Evolutionary conservation across 495 filamentous ascomycete genomes (phyloP).

Genomic region (Cudoniella acicularis): DNA sequence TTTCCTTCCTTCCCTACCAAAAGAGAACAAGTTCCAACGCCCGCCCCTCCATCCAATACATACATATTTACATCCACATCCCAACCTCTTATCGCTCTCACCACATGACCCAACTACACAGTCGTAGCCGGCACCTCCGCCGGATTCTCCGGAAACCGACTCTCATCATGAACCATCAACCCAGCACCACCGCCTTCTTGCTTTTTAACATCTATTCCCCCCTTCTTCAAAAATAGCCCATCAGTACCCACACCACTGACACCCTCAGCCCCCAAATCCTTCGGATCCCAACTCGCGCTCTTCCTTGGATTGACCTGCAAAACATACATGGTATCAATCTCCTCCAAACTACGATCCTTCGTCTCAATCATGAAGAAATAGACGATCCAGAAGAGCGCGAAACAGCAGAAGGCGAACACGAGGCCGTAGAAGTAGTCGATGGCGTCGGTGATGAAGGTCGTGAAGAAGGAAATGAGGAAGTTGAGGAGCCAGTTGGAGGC

Average conservation of each 20-base stretch:
- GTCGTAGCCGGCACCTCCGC: too few relatives aligned
- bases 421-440: slow-evolving; percentile 83
- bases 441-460: slow-evolving; percentile 67
- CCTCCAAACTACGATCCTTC: slow-evolving; percentile 50
- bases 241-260: slow-evolving; percentile 4
- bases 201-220: slow-evolving; percentile 14
- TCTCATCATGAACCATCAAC: slow-evolving; percentile 15
- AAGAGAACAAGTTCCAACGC: too few relatives aligned
- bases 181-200: neutral
- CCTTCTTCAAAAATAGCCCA: neutral
- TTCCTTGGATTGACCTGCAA: slow-evolving; percentile 61
- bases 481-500: slow-evolving; percentile 73
- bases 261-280: neutral
- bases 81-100: too few relatives aligned
- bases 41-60: too few relatives aligned
- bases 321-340: slow-evolving; percentile 78
- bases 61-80: too few relatives aligned
- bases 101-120: too few relatives aligned
- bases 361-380: slow-evolving; percentile 70
- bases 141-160: slow-evolving; percentile 3
- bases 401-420: slow-evolving; percentile 74
- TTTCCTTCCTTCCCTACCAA: too few relatives aligned
- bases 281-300: slow-evolving; percentile 53
- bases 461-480: slow-evolving; percentile 81
- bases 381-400: slow-evolving; percentile 63